Percentiles rank a stretch among this genome's conserved stretches.
phyloP scores from a whole-genome alignment of 2,329 filamentous ascomycete genomes.

The Colletotrichum aenigma region DNA sequence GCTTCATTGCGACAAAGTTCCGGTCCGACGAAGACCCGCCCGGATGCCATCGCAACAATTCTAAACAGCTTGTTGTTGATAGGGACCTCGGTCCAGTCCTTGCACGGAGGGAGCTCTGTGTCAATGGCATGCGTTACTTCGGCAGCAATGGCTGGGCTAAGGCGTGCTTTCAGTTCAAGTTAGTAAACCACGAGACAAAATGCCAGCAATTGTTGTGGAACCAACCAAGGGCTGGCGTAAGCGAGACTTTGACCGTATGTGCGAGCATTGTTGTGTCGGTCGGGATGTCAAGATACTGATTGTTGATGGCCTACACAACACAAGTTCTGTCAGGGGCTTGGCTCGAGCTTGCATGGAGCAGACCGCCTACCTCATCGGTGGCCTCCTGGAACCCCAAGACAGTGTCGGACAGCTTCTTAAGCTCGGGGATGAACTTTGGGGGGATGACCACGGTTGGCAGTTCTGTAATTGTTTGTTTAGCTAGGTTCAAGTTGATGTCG shows the following conservation, averaged over 20 bases:
- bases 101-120: conserved; percentile 35
- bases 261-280: not conserved
- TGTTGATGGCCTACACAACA: not conserved
- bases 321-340: not conserved
- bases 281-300: not conserved
- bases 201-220: not conserved
- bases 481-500: not conserved
- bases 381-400: not conserved
- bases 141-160: conserved; percentile 41
- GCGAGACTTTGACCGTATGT: not conserved
- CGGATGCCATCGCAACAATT: conserved; percentile 50
- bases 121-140: conserved; percentile 39
- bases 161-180: conserved; percentile 23
- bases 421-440: not conserved
- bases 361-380: not conserved
- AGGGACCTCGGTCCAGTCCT: conserved; percentile 44
- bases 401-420: not conserved
- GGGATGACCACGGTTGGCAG: not conserved
- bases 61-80: conserved; percentile 45
- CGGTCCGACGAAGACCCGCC: conserved; percentile 50
- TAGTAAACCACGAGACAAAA: not conserved
- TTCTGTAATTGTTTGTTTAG: not conserved
- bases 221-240: not conserved
- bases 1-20: conserved; percentile 48
- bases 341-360: not conserved